phyloP scores from a whole-genome alignment of 2,329 filamentous ascomycete genomes.

The Cytospora paraplurivora region DNA sequence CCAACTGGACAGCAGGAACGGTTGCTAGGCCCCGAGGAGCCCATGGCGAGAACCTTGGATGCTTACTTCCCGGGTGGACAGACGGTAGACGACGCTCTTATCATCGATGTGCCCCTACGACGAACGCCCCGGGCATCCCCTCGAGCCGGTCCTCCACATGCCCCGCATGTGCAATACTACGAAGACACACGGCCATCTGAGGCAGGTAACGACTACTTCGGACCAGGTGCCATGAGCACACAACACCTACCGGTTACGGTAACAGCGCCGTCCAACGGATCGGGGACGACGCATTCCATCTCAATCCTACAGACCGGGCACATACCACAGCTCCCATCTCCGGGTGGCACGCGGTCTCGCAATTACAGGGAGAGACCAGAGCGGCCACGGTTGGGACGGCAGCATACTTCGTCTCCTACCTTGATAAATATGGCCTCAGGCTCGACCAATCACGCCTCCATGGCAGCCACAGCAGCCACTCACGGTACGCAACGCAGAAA shows the following conservation, averaged over 20 bases:
- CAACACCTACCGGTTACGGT: constrained; percentile 43
- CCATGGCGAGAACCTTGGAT: constrained; percentile 76
- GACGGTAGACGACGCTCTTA: constrained; percentile 80
- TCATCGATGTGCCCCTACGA: constrained; percentile 82
- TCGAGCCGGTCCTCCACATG: constrained; percentile 51
- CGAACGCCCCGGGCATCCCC: constrained; percentile 83
- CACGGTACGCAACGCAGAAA: constrained; percentile 44
- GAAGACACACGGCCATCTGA: constrained; percentile 70
- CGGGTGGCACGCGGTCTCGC: constrained; percentile 64
- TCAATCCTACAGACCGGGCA: constrained; percentile 80
- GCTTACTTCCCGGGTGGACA: constrained; percentile 85
- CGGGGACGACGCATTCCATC: constrained; percentile 54
- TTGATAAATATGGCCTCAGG: constrained; percentile 60
- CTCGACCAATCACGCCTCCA: constrained; percentile 44
- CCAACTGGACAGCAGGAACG: constrained; percentile 72
- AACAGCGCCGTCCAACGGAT: constrained; percentile 40
- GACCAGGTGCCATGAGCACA: constrained; percentile 56
- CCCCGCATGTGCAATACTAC: constrained; percentile 51
- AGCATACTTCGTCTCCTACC: constrained; percentile 82
- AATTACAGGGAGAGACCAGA: constrained; percentile 58
- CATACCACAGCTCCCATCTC: constrained; percentile 78
- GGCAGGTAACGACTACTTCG: constrained; percentile 79
- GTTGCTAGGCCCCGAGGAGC: constrained; percentile 81
- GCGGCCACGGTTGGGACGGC: constrained; percentile 64
- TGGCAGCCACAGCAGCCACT: constrained; percentile 34